Conservation (phyloP, 176 grass and related monocot species). For the Avena insularis region DNA sequence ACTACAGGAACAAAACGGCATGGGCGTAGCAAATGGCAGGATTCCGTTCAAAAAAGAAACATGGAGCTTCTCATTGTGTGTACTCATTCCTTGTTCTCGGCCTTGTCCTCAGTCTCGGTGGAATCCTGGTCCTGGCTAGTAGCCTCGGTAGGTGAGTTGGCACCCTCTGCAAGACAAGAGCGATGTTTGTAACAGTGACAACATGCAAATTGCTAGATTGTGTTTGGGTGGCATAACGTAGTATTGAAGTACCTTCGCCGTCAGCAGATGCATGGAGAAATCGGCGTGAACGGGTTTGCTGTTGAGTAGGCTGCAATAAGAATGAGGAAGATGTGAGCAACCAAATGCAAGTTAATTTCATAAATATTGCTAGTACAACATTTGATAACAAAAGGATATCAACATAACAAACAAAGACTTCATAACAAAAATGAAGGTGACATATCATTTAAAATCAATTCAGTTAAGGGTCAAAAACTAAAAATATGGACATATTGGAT, state of each 20-base stretch:
- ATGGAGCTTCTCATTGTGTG: background rate
- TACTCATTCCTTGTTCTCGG: slow-evolving; percentile 38
- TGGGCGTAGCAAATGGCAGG: background rate
- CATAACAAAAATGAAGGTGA: background rate
- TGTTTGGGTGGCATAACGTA: no score
- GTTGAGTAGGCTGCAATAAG: slow-evolving; percentile 64
- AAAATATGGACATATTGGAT: background rate
- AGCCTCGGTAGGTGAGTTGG: slow-evolving; percentile 51
- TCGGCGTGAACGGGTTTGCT: slow-evolving; percentile 66
- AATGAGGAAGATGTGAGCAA: slow-evolving; percentile 4
- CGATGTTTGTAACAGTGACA: background rate
- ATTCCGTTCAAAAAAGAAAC: background rate
- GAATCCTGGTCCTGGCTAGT: slow-evolving; percentile 38
- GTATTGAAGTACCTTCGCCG: slow-evolving; percentile 56
- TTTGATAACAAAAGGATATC: background rate
- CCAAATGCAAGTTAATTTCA: slow-evolving; percentile 4
- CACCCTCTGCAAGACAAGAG: slow-evolving; percentile 52
- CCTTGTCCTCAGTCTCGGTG: slow-evolving; percentile 31
- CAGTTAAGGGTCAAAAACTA: background rate
- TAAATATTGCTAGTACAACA: background rate
- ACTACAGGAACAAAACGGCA: slow-evolving; percentile 2
- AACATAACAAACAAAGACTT: slow-evolving; percentile 15
- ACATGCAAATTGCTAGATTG: background rate
- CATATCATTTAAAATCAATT: background rate
- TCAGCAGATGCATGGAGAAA: slow-evolving; percentile 62